Evolutionary conservation across 164 flowering plant species (phyloP).

Genomic region (Vitis riparia): DNA sequence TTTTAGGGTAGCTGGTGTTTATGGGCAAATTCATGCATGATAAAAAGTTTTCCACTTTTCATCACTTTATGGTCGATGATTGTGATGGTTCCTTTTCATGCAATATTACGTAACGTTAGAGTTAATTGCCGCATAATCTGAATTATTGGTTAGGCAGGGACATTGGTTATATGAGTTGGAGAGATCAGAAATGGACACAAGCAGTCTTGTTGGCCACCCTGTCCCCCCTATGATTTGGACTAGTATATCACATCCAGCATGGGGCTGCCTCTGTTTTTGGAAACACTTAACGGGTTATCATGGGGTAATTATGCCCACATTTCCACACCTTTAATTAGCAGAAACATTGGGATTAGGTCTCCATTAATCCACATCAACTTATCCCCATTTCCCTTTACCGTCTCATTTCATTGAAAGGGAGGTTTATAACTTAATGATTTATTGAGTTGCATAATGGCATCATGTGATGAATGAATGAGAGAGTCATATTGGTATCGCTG

Average conservation of each 20-base stretch:
- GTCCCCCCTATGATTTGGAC: slow-evolving; percentile 6
- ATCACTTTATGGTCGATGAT: slow-evolving; percentile 4
- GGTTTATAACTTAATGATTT: too few relatives aligned
- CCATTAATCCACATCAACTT: background rate
- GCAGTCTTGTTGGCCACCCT: slow-evolving; percentile 12
- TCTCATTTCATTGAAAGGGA: too few relatives aligned
- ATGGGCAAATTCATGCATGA: slow-evolving; percentile 19
- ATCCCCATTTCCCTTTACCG: too few relatives aligned
- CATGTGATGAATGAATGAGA: too few relatives aligned
- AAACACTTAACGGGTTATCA: slow-evolving; percentile 12
- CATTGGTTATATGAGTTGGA: background rate
- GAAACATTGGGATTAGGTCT: background rate
- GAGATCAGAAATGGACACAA: slow-evolving; percentile 17
- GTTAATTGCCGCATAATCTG: background rate
- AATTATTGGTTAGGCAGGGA: slow-evolving; percentile 14
- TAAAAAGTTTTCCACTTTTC: slow-evolving; percentile 3
- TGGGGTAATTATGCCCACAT: background rate
- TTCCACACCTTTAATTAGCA: background rate
- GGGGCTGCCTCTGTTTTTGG: slow-evolving; percentile 19
- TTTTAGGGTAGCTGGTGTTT: background rate
- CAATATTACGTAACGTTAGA: background rate
- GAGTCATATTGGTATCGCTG: too few relatives aligned
- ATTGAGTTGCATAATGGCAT: too few relatives aligned
- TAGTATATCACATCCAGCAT: slow-evolving; percentile 9
- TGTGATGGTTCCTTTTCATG: slow-evolving; percentile 12